These are phyloP conservation scores for Poa pratensis DNA, from an alignment of 176 grass and related monocot genomes.

Conservation along the genomic window DNA sequence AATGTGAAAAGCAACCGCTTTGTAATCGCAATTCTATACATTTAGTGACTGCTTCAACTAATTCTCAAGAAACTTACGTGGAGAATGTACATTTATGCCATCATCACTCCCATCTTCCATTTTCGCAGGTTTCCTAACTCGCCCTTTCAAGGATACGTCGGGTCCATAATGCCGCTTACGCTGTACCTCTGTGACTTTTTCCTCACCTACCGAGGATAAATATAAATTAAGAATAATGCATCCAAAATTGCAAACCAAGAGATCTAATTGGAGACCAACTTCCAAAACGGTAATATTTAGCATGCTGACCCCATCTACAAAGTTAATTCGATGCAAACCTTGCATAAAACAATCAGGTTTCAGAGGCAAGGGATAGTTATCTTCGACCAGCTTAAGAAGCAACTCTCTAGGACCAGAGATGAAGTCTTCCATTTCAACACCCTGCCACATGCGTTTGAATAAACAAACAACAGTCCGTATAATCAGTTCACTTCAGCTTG, in stretches of 20 bases:
- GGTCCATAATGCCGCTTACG: constrained; percentile 74
- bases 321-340: constrained; percentile 44
- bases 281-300: constrained; percentile 8
- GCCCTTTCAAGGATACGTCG: constrained; percentile 71
- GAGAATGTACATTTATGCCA: constrained; percentile 68
- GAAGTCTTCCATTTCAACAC: constrained; percentile 93
- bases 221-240: constrained; percentile 10
- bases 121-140: constrained; percentile 73
- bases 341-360: constrained; percentile 65
- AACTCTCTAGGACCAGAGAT: constrained; percentile 94
- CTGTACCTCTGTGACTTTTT: constrained; percentile 67
- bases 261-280: constrained; percentile 4
- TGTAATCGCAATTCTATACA: background rate
- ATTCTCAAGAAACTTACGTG: constrained; percentile 54
- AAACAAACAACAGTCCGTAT: background rate
- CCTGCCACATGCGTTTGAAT: constrained; percentile 52
- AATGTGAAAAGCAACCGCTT: constrained; percentile 9
- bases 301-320: constrained; percentile 18
- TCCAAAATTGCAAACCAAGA: background rate
- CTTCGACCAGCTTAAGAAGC: constrained; percentile 96
- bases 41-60: background rate
- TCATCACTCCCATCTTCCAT: constrained; percentile 61
- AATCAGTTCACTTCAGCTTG: constrained; percentile 4
- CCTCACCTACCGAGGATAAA: constrained; percentile 62
- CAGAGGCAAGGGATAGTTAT: constrained; percentile 83